Conservation (phyloP, 805 yeast genomes). For the Metschnikowia lachancei region DNA sequence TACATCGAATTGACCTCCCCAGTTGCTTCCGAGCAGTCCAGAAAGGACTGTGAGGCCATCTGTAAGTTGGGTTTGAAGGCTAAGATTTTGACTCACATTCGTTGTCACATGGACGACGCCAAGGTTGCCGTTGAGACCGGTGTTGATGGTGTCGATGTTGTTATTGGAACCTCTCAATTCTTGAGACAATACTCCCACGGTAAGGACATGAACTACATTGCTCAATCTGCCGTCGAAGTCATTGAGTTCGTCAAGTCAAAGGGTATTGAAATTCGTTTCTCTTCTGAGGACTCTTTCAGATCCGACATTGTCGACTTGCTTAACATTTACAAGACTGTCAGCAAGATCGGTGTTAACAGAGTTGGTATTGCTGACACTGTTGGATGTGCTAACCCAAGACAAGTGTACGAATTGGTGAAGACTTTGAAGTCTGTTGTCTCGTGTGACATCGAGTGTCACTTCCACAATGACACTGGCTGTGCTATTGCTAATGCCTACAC, state of each 20-base stretch:
- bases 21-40: conserved; percentile 56
- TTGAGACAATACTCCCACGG: conserved; percentile 57
- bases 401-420: conserved; percentile 57
- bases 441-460: conserved; percentile 61
- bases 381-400: conserved; percentile 64
- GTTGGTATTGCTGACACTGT: conserved; percentile 65
- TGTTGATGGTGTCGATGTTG: conserved; percentile 61
- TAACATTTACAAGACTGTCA: conserved; percentile 58
- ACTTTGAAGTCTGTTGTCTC: conserved; percentile 55
- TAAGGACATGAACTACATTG: conserved; percentile 59
- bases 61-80: conserved; percentile 59
- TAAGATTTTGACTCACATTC: conserved; percentile 56
- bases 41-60: conserved; percentile 56
- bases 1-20: conserved; percentile 61
- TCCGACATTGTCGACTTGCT: conserved; percentile 58
- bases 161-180: conserved; percentile 58
- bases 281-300: conserved; percentile 60
- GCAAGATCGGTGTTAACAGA: conserved; percentile 59
- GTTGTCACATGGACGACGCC: conserved; percentile 64
- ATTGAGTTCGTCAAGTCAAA: conserved; percentile 59
- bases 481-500: conserved; percentile 63
- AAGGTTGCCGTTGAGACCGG: conserved; percentile 60
- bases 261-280: conserved; percentile 57
- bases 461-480: conserved; percentile 64
- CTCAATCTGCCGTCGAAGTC: conserved; percentile 55